A percentile compares a stretch with the other conserved stretches of the same genome.
Evolutionary conservation across 2,329 filamentous ascomycete genomes (phyloP).

Genomic region (Stagonosporopsis tanaceti): DNA sequence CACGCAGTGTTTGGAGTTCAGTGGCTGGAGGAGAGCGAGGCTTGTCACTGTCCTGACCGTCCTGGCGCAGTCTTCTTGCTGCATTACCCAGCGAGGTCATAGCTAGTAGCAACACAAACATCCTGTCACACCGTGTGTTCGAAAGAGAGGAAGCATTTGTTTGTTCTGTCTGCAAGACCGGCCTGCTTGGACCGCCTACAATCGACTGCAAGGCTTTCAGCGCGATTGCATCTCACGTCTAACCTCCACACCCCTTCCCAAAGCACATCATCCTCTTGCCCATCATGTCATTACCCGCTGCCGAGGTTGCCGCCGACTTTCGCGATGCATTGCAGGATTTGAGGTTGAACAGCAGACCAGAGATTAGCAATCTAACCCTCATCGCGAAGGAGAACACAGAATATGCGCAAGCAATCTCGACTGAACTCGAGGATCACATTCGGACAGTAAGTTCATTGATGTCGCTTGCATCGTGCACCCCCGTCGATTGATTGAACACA

Average conservation of each 20-base stretch:
- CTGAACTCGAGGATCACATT: conserved; percentile 91
- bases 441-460: conserved; percentile 75
- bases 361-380: conserved; percentile 96
- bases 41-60: conserved; percentile 45
- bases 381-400: conserved; percentile 98
- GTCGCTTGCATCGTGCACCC: conserved; percentile 49
- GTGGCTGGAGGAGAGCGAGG: conserved; percentile 44
- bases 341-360: conserved; percentile 87
- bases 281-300: conserved; percentile 73
- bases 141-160: conserved; percentile 53
- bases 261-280: conserved; percentile 41
- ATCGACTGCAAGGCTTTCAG: conserved; percentile 35
- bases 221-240: conserved; percentile 36
- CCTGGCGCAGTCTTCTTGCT: conserved; percentile 42
- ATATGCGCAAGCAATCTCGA: conserved; percentile 90
- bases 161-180: conserved; percentile 44
- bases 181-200: conserved; percentile 37
- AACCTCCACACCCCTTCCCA: conserved; percentile 32
- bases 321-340: conserved; percentile 91
- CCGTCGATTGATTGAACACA: neutral
- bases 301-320: conserved; percentile 95
- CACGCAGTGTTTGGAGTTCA: conserved; percentile 42
- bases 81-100: conserved; percentile 48
- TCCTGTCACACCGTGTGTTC: conserved; percentile 50
- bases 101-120: conserved; percentile 61